Evolutionary conservation across 257 asterid species (phyloP).

Genomic region (Anisodus tanguticus): DNA sequence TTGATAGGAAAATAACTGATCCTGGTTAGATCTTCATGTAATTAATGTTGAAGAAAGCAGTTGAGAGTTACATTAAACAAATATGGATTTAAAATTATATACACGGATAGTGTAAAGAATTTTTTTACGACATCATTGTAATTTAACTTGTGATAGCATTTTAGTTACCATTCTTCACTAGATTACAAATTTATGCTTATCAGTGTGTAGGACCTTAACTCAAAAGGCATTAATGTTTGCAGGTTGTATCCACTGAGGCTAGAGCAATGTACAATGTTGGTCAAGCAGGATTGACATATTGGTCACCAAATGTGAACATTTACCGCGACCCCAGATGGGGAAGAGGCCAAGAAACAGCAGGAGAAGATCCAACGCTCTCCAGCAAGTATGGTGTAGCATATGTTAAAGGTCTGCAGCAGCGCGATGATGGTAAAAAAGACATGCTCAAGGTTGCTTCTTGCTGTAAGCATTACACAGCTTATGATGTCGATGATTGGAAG

Average conservation of each 20-base stretch:
- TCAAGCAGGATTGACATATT: conserved; percentile 81
- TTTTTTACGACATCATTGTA: not conserved
- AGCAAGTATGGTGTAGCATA: conserved; percentile 64
- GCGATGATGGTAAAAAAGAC: conserved; percentile 77
- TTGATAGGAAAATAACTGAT: no score
- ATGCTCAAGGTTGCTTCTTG: conserved; percentile 76
- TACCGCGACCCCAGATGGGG: conserved; percentile 99
- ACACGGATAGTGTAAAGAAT: not conserved
- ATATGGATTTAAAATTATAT: not conserved
- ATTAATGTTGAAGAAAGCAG: not conserved
- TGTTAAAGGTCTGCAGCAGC: conserved; percentile 65
- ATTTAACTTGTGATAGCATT: not conserved
- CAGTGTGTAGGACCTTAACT: not conserved
- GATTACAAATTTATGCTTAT: not conserved
- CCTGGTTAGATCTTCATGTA: not conserved
- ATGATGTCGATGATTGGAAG: conserved; percentile 67
- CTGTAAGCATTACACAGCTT: conserved; percentile 72
- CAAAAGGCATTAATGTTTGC: not conserved
- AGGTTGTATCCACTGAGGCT: conserved; percentile 97
- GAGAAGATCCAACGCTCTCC: conserved; percentile 83
- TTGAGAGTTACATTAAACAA: conserved; percentile 7
- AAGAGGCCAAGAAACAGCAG: conserved; percentile 95
- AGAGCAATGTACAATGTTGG: conserved; percentile 98
- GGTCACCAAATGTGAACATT: conserved; percentile 94
- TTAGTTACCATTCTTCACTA: not conserved